Percentiles rank a stretch among this genome's conserved stretches.
phyloP scores from a whole-genome alignment of 805 yeast genomes.

The Torulaspora delbrueckii region DNA sequence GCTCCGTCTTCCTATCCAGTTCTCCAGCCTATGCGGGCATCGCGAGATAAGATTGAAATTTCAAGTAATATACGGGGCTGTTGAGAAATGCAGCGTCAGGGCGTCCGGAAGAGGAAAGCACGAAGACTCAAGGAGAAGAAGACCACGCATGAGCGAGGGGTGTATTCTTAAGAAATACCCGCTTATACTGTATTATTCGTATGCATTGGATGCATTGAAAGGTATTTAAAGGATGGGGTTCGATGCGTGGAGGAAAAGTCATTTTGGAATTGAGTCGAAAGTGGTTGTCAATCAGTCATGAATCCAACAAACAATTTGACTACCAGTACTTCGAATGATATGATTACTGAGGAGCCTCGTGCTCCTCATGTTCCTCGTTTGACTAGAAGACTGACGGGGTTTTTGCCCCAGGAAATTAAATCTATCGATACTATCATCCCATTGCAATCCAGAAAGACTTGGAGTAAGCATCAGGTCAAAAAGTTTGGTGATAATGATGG shows the following conservation, averaged over 20 bases:
- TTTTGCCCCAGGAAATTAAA: slow-evolving; percentile 83
- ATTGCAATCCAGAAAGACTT: slow-evolving; percentile 63
- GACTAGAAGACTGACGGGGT: slow-evolving; percentile 76
- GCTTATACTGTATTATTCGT: not conserved
- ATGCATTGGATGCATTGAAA: not conserved
- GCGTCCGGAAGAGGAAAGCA: slow-evolving; percentile 5
- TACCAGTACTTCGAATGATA: slow-evolving; percentile 25
- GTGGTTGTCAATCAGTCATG: not conserved
- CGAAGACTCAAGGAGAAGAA: not conserved
- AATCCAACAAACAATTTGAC: slow-evolving; percentile 2
- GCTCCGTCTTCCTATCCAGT: not conserved
- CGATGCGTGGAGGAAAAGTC: not conserved
- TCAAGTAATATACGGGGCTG: slow-evolving; percentile 2
- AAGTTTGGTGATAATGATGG: slow-evolving; percentile 47
- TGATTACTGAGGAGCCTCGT: slow-evolving; percentile 32
- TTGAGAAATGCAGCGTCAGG: slow-evolving; percentile 3
- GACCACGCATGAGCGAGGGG: slow-evolving; percentile 1
- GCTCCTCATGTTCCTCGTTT: slow-evolving; percentile 43
- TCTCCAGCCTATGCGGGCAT: not conserved
- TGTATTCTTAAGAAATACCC: not conserved
- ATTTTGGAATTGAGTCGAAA: not conserved
- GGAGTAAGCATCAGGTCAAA: slow-evolving; percentile 65
- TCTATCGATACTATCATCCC: slow-evolving; percentile 81
- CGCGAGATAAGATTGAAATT: slow-evolving; percentile 2
- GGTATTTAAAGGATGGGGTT: not conserved